Evolutionary conservation across 202 grass and related monocot genomes (phyloP).

Genomic region (Cymbopogon flexuosus): DNA sequence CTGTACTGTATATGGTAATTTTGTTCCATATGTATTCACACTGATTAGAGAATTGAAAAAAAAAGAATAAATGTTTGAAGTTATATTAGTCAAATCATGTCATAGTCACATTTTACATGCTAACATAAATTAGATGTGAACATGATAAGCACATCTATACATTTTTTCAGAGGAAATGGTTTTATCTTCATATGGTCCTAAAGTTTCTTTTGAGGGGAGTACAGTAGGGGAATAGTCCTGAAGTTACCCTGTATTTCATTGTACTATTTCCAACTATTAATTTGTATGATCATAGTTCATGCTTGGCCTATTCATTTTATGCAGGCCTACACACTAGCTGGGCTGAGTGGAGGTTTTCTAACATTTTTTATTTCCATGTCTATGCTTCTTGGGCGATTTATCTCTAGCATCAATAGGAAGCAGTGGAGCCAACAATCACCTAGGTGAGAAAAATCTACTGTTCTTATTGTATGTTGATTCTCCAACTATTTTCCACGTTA

Average conservation of each 20-base stretch:
- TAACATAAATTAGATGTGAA: background rate
- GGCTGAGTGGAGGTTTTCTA: constrained; percentile 83
- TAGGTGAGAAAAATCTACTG: constrained; percentile 42
- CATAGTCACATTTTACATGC: background rate
- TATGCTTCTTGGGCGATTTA: constrained; percentile 70
- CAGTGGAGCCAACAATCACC: constrained; percentile 52
- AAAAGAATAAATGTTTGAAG: background rate
- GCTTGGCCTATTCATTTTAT: constrained; percentile 20
- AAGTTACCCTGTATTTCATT: background rate
- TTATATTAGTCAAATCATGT: constrained; percentile 5
- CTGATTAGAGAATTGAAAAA: background rate
- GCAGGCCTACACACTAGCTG: constrained; percentile 64
- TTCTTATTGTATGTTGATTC: background rate
- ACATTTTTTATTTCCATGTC: constrained; percentile 83
- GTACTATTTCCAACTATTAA: background rate
- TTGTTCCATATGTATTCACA: background rate
- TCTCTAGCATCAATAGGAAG: constrained; percentile 45
- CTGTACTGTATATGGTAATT: background rate
- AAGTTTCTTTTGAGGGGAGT: background rate
- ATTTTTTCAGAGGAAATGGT: background rate
- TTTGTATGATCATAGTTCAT: constrained; percentile 4
- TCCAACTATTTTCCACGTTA: constrained; percentile 10
- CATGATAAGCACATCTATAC: background rate
- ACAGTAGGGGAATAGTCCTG: background rate
- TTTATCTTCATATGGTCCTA: background rate